Percentiles rank a stretch among this genome's conserved stretches.
Conservation (phyloP, 208 protist genomes). For the Leishmania aethiopica region DNA sequence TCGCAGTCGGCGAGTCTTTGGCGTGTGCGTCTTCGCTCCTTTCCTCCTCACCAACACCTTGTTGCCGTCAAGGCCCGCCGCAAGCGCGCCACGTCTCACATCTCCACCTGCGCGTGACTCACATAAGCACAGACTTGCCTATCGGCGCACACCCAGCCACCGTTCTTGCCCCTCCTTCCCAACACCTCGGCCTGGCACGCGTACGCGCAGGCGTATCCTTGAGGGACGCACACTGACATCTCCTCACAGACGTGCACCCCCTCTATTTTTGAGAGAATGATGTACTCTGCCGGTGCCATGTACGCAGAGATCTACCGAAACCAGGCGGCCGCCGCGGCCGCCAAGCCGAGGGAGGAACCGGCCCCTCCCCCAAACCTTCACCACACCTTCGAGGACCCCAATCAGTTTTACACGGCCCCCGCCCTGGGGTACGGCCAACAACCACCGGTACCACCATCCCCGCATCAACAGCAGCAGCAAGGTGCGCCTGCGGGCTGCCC, state of each 20-base stretch:
- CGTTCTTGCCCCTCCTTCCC: not conserved
- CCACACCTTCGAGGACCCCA: constrained; percentile 63
- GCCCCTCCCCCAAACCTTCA: constrained; percentile 35
- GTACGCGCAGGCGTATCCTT: not conserved
- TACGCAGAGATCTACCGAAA: constrained; percentile 33
- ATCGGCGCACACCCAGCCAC: not conserved
- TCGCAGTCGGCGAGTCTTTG: not conserved
- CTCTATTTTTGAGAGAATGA: not conserved
- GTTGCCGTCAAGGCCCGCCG: not conserved
- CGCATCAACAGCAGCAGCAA: constrained; percentile 7
- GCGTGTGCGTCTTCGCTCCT: too few relatives aligned
- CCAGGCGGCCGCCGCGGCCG: not conserved
- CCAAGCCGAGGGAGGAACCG: constrained; percentile 18
- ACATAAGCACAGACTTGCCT: not conserved
- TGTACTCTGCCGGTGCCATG: constrained; percentile 29
- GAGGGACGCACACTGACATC: not conserved
- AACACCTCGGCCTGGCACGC: not conserved
- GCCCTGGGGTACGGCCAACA: constrained; percentile 2
- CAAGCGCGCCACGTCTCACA: not conserved
- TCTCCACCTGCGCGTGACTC: not conserved
- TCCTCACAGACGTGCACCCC: not conserved
- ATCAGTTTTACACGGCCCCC: constrained; percentile 17
- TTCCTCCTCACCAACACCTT: not conserved
- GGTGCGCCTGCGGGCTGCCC: constrained; percentile 14
- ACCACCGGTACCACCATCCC: constrained; percentile 4